phyloP scores from a whole-genome alignment of 2,329 filamentous ascomycete species.

The Proliferodiscus dingleyae region DNA sequence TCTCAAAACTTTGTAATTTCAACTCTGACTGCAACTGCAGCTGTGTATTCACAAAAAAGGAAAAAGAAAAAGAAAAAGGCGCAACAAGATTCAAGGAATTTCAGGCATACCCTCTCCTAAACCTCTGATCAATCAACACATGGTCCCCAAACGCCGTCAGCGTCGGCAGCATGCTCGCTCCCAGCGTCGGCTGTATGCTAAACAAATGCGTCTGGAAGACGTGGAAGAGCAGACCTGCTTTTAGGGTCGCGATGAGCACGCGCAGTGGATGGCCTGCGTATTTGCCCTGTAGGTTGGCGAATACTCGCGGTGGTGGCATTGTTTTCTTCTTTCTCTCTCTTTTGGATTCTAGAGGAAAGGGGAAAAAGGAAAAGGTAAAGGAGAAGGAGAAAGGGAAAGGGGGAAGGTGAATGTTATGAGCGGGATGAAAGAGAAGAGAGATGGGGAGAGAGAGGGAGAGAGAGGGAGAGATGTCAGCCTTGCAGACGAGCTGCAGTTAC shows the following conservation, averaged over 20 bases:
- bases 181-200: slow-evolving; percentile 54
- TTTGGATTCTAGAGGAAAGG: too few species aligned
- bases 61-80: too few species aligned
- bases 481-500: not conserved
- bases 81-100: too few species aligned
- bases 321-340: too few species aligned
- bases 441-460: slow-evolving; percentile 9
- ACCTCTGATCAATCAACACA: slow-evolving; percentile 62
- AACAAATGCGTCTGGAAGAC: slow-evolving; percentile 57
- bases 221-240: slow-evolving; percentile 45
- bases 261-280: slow-evolving; percentile 34
- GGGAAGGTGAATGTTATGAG: slow-evolving; percentile 1
- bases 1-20: too few species aligned
- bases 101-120: slow-evolving; percentile 62
- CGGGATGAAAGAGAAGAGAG: not conserved
- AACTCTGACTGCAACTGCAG: too few species aligned
- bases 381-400: too few species aligned
- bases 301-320: too few species aligned
- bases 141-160: slow-evolving; percentile 63
- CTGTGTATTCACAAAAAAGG: too few species aligned
- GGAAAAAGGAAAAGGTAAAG: too few species aligned
- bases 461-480: not conserved
- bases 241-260: slow-evolving; percentile 41
- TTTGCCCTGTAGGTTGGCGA: slow-evolving; percentile 5
- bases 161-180: slow-evolving; percentile 87